Evolutionary conservation across 106 monocot genomes (phyloP), one percentile per base, ranked within the genome.

Genomic region (Dendrobium chrysotoxum): DNA sequence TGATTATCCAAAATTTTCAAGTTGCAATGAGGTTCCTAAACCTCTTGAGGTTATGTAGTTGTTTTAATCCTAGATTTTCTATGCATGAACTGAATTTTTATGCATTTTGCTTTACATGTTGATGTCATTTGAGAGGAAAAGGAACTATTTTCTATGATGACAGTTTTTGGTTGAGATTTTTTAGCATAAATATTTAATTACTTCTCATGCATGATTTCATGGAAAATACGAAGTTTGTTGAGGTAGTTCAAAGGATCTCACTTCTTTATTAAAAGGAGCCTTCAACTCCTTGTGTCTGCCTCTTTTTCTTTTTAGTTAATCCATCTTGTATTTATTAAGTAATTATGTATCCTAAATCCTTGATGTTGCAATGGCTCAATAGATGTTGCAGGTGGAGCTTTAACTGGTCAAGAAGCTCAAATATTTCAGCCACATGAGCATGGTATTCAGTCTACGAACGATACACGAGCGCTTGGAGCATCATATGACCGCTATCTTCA

Each of bases 401-500:
- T 9, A n/a, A 16, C 21, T n/a, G 20, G 7, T 40, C 40, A 74
- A 74, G 74, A 40, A 74, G 20, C 74, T 40, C 74, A 74, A 74
- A 74, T 13, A 20, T 28, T 74, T 74, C 28, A 12, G 21, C 39
- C 74, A n/a, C 39, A 42, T 41, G 41, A 41, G n/a, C 74, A 74
- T 21, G n/a, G 40, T 74, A 40, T 74, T 74, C 74, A 74, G 42
- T 16, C 40, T n/a, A 15, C 21, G 21, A 74, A 74, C 18, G 74
- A 74, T 42, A 74, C 40, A 20, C 26, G 41, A 74, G 40, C 74
- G 5, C 74, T 74, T 2, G 74, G 40, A 40, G 39, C 74, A 41
- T 40, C 74, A 41, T 74, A 74, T 74, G 74, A 74, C 41, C 39
- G 21, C 4, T 74, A 74, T 74, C 74, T 74, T 41, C 74, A 74